Evolutionary conservation across 345 rosid genomes (phyloP).

Genomic region (Syzygium jambos): DNA sequence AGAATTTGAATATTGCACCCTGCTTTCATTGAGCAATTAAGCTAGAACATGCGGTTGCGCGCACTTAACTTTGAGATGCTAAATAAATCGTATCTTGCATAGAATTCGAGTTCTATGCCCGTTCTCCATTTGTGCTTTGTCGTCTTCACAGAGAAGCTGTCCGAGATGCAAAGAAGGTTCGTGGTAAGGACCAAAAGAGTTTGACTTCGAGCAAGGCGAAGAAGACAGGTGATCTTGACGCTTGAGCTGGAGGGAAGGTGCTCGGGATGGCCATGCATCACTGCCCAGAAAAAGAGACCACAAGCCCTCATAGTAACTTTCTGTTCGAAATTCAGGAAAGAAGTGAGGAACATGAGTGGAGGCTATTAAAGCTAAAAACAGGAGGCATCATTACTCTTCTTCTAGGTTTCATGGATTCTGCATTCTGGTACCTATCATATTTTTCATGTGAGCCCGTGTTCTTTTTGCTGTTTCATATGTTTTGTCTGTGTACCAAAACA

Average conservation of each 20-base stretch:
- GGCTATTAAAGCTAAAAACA: not conserved
- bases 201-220: not conserved
- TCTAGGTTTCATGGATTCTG: not conserved
- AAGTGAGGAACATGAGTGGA: not conserved
- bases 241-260: not conserved
- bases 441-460: not conserved
- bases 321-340: not conserved
- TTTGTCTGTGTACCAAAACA: not conserved
- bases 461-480: not conserved
- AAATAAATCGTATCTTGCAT: not conserved
- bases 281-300: not conserved
- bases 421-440: not conserved
- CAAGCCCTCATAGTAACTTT: not conserved
- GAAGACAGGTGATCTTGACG: not conserved
- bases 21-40: not conserved
- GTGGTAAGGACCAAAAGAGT: conserved; percentile 30
- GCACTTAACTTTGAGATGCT: not conserved
- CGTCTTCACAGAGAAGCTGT: not conserved
- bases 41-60: not conserved
- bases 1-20: not conserved
- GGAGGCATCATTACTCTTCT: not conserved
- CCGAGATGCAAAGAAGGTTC: conserved; percentile 18
- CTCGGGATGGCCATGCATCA: not conserved
- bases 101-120: not conserved
- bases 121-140: not conserved